phyloP scores from a whole-genome alignment of 345 rosid species.

The Boechera divaricarpa region DNA sequence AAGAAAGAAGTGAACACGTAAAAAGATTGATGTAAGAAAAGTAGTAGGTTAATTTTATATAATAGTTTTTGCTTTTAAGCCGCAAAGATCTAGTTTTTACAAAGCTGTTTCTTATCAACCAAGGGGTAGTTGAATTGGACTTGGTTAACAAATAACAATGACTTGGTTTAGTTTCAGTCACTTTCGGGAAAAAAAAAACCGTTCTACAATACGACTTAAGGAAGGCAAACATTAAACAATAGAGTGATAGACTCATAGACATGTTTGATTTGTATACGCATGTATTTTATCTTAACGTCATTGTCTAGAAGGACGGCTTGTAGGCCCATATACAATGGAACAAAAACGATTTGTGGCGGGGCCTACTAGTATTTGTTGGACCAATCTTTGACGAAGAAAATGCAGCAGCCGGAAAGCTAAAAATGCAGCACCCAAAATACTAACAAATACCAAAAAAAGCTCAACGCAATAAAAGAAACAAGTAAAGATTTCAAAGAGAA shows the following conservation, averaged over 20 bases:
- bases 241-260: background rate
- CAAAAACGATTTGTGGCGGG: conserved; percentile 21
- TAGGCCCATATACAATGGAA: conserved; percentile 10
- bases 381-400: conserved; percentile 30
- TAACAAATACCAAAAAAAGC: background rate
- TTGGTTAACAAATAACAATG: conserved; percentile 10
- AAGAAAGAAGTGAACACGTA: conserved; percentile 4
- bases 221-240: background rate
- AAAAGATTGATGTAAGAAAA: conserved; percentile 14
- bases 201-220: background rate
- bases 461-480: background rate
- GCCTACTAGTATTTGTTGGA: conserved; percentile 6
- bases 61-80: conserved; percentile 22
- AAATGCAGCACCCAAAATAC: conserved; percentile 1
- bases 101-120: conserved; percentile 24
- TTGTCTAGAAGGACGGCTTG: conserved; percentile 26
- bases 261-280: conserved; percentile 15
- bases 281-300: conserved; percentile 17
- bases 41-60: background rate
- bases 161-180: conserved; percentile 9
- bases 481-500: background rate
- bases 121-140: background rate
- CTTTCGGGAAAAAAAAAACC: background rate
- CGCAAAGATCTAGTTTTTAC: conserved; percentile 26
- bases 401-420: conserved; percentile 13